Percentiles rank a stretch among this genome's conserved stretches.
phyloP scores from a whole-genome alignment of 768 basidiomycete species.

The Rubroboletus satanas region DNA sequence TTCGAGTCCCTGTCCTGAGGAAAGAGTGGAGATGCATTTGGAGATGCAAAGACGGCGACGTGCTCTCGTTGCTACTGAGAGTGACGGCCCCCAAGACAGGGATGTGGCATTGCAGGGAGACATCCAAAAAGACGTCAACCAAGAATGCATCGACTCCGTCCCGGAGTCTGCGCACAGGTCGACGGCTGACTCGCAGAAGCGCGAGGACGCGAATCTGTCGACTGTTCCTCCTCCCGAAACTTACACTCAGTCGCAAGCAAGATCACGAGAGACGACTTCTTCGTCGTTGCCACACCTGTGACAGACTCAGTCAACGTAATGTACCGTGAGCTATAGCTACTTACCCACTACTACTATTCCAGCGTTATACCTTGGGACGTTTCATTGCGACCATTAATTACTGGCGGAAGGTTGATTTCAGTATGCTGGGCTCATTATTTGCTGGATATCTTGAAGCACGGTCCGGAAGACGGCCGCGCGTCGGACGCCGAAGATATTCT shows the following conservation, averaged over 20 bases:
- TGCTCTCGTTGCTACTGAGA: neutral
- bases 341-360: neutral
- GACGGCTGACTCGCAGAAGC: neutral
- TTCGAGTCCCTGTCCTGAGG: constrained; percentile 1
- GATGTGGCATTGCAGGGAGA: neutral
- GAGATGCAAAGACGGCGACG: neutral
- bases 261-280: neutral
- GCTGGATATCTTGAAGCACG: neutral
- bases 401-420: neutral
- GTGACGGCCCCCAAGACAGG: neutral
- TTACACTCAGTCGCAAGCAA: neutral
- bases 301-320: neutral
- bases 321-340: neutral
- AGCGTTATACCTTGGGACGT: constrained; percentile 7
- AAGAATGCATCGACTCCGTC: neutral
- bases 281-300: neutral
- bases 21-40: neutral
- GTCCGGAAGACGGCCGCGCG: neutral
- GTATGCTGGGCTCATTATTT: too few relatives aligned
- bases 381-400: neutral
- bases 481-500: constrained; percentile 7
- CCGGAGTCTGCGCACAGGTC: neutral
- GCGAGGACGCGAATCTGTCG: neutral
- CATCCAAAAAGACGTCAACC: neutral
- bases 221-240: neutral